Evolutionary conservation across 2,329 filamentous ascomycete species (phyloP).

Genomic region (Exophiala lecanii-corni): DNA sequence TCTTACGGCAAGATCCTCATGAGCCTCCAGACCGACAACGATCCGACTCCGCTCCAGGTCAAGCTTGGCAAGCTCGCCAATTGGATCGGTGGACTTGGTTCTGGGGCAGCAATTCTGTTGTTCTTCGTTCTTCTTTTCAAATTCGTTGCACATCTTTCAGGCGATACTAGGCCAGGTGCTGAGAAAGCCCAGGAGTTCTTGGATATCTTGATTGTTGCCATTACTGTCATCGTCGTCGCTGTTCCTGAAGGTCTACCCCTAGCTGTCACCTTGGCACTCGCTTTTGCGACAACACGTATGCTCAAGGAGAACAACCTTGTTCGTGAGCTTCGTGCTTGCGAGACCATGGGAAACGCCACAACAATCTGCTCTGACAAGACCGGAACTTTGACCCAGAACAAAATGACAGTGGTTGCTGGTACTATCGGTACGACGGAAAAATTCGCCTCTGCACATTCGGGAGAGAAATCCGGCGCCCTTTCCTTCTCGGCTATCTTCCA

Average conservation of each 20-base stretch:
- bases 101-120: slow-evolving; percentile 68
- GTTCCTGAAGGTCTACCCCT: slow-evolving; percentile 73
- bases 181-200: slow-evolving; percentile 75
- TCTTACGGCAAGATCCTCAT: slow-evolving; percentile 72
- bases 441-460: slow-evolving; percentile 36
- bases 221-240: slow-evolving; percentile 75
- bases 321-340: slow-evolving; percentile 69
- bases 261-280: slow-evolving; percentile 71
- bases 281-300: slow-evolving; percentile 74
- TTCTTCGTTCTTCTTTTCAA: slow-evolving; percentile 84
- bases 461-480: slow-evolving; percentile 9
- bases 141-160: slow-evolving; percentile 66
- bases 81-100: slow-evolving; percentile 73
- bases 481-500: slow-evolving; percentile 19
- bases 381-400: slow-evolving; percentile 68
- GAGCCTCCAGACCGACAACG: slow-evolving; percentile 66
- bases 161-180: slow-evolving; percentile 53
- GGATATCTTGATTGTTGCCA: slow-evolving; percentile 71
- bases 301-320: slow-evolving; percentile 73
- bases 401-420: slow-evolving; percentile 72
- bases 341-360: slow-evolving; percentile 76
- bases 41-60: slow-evolving; percentile 70
- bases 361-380: slow-evolving; percentile 80
- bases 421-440: slow-evolving; percentile 57
- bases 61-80: slow-evolving; percentile 72